Evolutionary conservation across 2,329 filamentous ascomycete genomes (phyloP), one percentile per base, ranked within the genome.

Genomic region (Ophiognomonia clavigignenti-juglandacearum): DNA sequence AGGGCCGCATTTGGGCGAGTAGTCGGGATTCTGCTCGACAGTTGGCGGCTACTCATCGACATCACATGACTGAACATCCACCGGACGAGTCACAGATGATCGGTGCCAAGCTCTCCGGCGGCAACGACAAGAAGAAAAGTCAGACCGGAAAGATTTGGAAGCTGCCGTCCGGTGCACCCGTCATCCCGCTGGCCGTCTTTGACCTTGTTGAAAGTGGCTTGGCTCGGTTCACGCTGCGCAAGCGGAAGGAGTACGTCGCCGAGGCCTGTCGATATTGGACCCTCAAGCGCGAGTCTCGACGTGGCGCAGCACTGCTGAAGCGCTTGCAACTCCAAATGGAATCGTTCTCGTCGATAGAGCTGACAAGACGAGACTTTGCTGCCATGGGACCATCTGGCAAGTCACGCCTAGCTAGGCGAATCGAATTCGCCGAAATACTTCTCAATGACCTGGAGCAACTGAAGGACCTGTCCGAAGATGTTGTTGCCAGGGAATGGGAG

Each of bases 261-360:
- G 92, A 96, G 64, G 88, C 88, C 2, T 97, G 92, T 69, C 90
- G 89, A 57, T 98, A 97, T 67, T 98, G 93, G 93, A 97, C 93
- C 0, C 68, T 98, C 53, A 98, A 98, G 70, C 82, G 93, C 47
- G 93, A 98, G 65, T 88, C 92, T 52, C 83, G 93, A 27, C 80
- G 93, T 49, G 93, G 93, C 39, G 93, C 93, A 24, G 89, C 93
- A 4, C 74, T 98, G 46, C 77, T 98, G 50, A 97, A 97, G 68
- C 83, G 93, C 29, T 75, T 98, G 18, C 93, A 98, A 64, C 71
- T 97, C 48, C 91, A 96, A 64, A 86, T 96, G 77, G 92, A 97
- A 65, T 88, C 89, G 0, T 98, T 97, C 65, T 92, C 92, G 6
- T 96, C 90, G 0, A 96, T 96, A 86, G 93, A 98, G 67, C 84